Evolutionary conservation across 768 basidiomycete genomes (phyloP).

Genomic region (Termitomyces titanicus): DNA sequence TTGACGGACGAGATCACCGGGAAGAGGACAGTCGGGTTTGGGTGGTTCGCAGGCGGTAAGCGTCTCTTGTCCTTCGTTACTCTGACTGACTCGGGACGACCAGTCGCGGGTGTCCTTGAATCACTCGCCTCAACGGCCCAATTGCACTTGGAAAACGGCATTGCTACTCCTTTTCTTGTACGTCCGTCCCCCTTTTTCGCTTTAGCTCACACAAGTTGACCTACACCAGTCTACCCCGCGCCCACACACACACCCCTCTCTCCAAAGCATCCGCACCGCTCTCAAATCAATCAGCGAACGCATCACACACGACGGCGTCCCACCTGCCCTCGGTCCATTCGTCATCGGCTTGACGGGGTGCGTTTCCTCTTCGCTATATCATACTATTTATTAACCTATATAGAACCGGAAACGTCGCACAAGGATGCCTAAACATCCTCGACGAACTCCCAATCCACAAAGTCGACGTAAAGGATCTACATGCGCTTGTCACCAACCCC

Average conservation of each 20-base stretch:
- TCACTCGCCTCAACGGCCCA: slow-evolving; percentile 77
- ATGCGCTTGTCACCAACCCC: slow-evolving; percentile 43
- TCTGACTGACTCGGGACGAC: no score
- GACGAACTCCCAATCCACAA: slow-evolving; percentile 63
- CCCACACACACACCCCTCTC: slow-evolving; percentile 67
- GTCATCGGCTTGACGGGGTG: slow-evolving; percentile 84
- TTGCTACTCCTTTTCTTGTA: slow-evolving; percentile 82
- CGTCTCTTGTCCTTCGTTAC: no score
- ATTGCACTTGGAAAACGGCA: slow-evolving; percentile 70
- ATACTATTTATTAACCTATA: not conserved
- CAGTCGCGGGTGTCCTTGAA: slow-evolving; percentile 86
- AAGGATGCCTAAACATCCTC: slow-evolving; percentile 73
- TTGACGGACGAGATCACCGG: slow-evolving; percentile 52
- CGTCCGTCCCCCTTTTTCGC: slow-evolving; percentile 19
- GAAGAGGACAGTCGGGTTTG: slow-evolving; percentile 84
- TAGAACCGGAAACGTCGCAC: slow-evolving; percentile 79
- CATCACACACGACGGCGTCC: slow-evolving; percentile 56
- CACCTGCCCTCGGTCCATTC: slow-evolving; percentile 66
- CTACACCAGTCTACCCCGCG: slow-evolving; percentile 66
- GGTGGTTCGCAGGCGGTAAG: slow-evolving; percentile 88
- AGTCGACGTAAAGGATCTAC: slow-evolving; percentile 55
- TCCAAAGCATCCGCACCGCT: slow-evolving; percentile 47
- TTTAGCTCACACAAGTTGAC: not conserved
- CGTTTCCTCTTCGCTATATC: slow-evolving; percentile 11
- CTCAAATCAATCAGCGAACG: slow-evolving; percentile 54